These are phyloP conservation scores for Mortierella polycephala DNA, from an alignment of 371 early-diverging fungal species.

Conservation along the genomic window DNA sequence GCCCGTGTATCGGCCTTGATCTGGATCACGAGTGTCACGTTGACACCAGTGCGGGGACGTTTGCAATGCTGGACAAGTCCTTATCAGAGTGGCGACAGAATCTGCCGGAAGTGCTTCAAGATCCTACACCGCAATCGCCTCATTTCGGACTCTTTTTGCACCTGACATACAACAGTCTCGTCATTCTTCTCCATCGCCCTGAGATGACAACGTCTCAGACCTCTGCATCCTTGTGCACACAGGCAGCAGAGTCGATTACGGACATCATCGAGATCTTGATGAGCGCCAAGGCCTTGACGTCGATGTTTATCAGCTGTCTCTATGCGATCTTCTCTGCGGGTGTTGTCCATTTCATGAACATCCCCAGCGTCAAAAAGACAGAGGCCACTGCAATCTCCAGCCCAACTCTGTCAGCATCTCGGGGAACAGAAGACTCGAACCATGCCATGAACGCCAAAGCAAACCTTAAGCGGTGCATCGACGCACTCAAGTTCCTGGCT, in stretches of 20 bases:
- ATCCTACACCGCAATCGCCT: constrained; percentile 59
- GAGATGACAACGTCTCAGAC: constrained; percentile 56
- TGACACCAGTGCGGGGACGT: constrained; percentile 24
- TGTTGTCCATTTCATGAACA: constrained; percentile 45
- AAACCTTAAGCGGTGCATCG: constrained; percentile 50
- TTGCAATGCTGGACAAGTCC: constrained; percentile 59
- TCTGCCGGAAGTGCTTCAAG: constrained; percentile 58
- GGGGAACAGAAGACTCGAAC: not conserved
- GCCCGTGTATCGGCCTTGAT: not conserved
- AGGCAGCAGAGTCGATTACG: constrained; percentile 66
- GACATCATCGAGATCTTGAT: constrained; percentile 61
- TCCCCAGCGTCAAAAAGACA: constrained; percentile 25
- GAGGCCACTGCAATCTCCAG: constrained; percentile 5
- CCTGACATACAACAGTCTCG: constrained; percentile 78
- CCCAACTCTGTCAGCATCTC: not conserved
- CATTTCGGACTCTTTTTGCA: constrained; percentile 67
- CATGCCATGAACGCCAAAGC: constrained; percentile 22
- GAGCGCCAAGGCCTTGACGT: constrained; percentile 35
- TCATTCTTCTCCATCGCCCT: constrained; percentile 83
- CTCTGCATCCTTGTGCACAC: constrained; percentile 66
- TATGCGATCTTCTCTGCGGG: constrained; percentile 52
- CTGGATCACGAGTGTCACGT: constrained; percentile 13
- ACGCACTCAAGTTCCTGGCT: constrained; percentile 46
- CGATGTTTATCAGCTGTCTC: constrained; percentile 43
- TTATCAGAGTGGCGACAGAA: constrained; percentile 64